Evolutionary conservation across 1,284 basidiomycete species (phyloP), one percentile per base, ranked within the genome.

Genomic region (Peniophora sp.): DNA sequence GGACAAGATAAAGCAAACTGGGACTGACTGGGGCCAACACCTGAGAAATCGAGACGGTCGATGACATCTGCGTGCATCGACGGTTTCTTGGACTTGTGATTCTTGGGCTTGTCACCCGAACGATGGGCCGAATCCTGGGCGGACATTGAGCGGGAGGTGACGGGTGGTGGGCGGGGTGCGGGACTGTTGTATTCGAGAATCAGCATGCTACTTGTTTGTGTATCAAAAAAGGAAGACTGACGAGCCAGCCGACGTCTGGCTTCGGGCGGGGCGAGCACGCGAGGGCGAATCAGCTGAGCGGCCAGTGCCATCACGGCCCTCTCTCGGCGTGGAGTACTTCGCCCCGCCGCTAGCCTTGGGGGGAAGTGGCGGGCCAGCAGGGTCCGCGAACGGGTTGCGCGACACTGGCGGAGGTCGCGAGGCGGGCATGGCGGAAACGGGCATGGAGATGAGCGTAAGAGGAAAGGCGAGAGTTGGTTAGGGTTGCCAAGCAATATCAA

Each of bases 21-120:
- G 45, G 76, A 49, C 56, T 10, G 61, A 90, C 86, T 89, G 53
- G 85, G 80, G 14, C 88, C 88, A 45, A 88, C 84, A 50, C 81
- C 78, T 41, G 78, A 77, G 52, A 77, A 79, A 65, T 83, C 80
- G 49, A 83, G 72, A 56, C 78, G 73, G 67, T 83, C 80, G 60
- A 83, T 83, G 62, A 81, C 74, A 65, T 83, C 80, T 58, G 79
- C 79, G 61, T 83, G 81, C 24, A 69, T 67, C 67, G 44, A 23
- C 20, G 44, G 17, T 23, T 89, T 90, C 68, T 81, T 79, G 71
- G 76, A 73, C 38, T 62, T 62, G 8, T 66, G 44, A 12, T 32
- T 32, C 63, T 79, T 83, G 46, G 72, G 58, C 64, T 83, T 84
- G 53, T 85, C 82, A 25, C 67, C 65, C 47, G 69, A 64, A 51